Evolutionary conservation across 1,284 basidiomycete genomes (phyloP), one percentile per base, ranked within the genome.

Genomic region (Rhodotorula sp.): DNA sequence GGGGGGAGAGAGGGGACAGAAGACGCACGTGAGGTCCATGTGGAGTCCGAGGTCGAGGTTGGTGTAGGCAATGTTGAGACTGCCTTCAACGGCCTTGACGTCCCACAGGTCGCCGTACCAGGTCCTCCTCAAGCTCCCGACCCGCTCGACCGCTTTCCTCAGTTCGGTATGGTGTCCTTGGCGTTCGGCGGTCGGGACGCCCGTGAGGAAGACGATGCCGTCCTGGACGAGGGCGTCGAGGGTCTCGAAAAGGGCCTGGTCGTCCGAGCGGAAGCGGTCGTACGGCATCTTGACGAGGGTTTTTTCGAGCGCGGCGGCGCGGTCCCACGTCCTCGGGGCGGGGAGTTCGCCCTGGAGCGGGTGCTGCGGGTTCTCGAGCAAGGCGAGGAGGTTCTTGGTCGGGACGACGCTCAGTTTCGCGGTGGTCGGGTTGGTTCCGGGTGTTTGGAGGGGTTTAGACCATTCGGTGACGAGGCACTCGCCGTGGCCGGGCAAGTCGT

Each of bases 11-110:
- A 5, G 45, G 38, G 34, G 0, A n/a, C 45, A 47, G 3, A 3
- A 34, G 23, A 84, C 91, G 75, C 77, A 95, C 92, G 91, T 81
- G 0, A 97, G 83, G 82, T 98, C 95, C 90, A 94, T 93, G 79
- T 98, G 95, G 28, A 95, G 80, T 0, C 90, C 94, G 3, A 99
- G 84, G 77, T 92, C 87, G 26, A 97, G 84, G 80, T 93, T 90
- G 10, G 95, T 99, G 80, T 97, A 97, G 3, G 95, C 95, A 71
- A 99, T 93, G 81, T 99, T 99, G 76, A 86, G 87, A 76, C 90
- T 91, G 69, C 90, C 84, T 60, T 82, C 82, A 5, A 79, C 79
- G 57, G 91, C 79, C 81, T 88, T 87, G 28, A 99, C 95, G 80
- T 98, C 89, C 93, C 94, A 99, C 1, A 90, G 82, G 49, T 79